These are phyloP conservation scores for Coemansia sp. DNA, from an alignment of 192 early-diverging fungal species.

Conservation along the genomic window DNA sequence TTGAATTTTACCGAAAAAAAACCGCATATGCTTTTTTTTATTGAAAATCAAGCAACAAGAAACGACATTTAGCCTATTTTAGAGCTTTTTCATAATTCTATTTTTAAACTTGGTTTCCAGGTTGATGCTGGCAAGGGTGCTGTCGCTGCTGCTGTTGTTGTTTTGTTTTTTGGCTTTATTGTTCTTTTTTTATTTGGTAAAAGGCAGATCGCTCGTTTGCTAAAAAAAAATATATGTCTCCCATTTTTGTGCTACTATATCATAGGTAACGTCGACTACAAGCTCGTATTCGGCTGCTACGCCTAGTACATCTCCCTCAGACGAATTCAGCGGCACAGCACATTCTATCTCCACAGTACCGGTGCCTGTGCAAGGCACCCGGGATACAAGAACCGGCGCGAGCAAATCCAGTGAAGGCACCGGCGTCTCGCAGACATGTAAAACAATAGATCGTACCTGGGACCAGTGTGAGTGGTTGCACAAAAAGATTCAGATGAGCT, in stretches of 20 bases:
- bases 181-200: not conserved
- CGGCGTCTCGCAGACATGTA: constrained; percentile 10
- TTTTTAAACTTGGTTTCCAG: constrained; percentile 11
- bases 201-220: not conserved
- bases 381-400: not conserved
- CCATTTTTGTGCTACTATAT: not conserved
- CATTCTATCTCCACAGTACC: constrained; percentile 18
- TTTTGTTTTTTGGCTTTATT: constrained; percentile 1
- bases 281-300: not conserved
- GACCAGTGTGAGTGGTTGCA: constrained; percentile 54
- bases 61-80: not conserved
- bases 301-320: constrained; percentile 21
- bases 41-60: not conserved
- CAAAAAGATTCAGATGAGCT: constrained; percentile 29
- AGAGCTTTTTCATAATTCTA: constrained; percentile 6
- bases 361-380: not conserved
- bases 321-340: constrained; percentile 16
- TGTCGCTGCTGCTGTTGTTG: not conserved
- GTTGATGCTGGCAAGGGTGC: too few species aligned
- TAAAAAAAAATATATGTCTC: not conserved
- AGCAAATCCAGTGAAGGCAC: not conserved
- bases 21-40: not conserved
- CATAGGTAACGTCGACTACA: constrained; percentile 5
- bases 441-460: constrained; percentile 48
- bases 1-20: not conserved